Base-by-base conservation (phyloP, 192 early-diverging fungal species). In the Linnemannia elongata region DNA sequence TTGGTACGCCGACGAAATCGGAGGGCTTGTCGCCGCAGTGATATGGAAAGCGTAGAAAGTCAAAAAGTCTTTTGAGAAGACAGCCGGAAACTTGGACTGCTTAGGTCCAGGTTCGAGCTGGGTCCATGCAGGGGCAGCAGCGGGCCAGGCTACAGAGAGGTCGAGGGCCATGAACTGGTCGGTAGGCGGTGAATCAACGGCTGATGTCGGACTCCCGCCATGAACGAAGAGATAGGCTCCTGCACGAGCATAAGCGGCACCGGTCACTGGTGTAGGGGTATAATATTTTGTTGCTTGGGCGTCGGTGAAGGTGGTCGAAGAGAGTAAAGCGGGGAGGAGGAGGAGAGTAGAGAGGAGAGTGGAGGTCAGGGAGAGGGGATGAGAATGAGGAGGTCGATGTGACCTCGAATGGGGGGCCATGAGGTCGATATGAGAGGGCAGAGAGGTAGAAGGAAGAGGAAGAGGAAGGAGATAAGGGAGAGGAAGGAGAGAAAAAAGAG, bases 91-190 rank as follows among this genome's bases (percentile, higher is more conserved):
- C 8, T 17, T 30, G 9, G 12, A 2, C 9, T 38, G 35, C 3
- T 35, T 60, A 15, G 75, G 55, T 3, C 75, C 75, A 6, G 24
- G 17, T 7, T 30, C 7, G 75, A 76, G 75, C 0, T 36, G 35
- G 4, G 6, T 54, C 75, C 75, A 76, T n/a, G 55, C 55, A n/a
- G 75, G 75, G 9, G 30, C 2, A 3, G 18, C 1, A 15, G 38
- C 1, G 24, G 7, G 24, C 75, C 75, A 76, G 2, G 54, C 1
- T 4, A 17, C 20, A 22, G 55, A 20, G 75, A 76, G 75, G 3
- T 76, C 75, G 3, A 76, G 49, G 7, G 55, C 30, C 17, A 76
- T 60, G 22, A 76, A 76, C 24, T 76, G 75, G 9, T 60, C 55
- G 52, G 54, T 22, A 4, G 38, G 0, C 1, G 49, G 17, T 9